A percentile compares a stretch with the other conserved stretches of the same genome.
phyloP scores from a whole-genome alignment of 805 yeast species.

The Starmerella khaoyaiensis region DNA sequence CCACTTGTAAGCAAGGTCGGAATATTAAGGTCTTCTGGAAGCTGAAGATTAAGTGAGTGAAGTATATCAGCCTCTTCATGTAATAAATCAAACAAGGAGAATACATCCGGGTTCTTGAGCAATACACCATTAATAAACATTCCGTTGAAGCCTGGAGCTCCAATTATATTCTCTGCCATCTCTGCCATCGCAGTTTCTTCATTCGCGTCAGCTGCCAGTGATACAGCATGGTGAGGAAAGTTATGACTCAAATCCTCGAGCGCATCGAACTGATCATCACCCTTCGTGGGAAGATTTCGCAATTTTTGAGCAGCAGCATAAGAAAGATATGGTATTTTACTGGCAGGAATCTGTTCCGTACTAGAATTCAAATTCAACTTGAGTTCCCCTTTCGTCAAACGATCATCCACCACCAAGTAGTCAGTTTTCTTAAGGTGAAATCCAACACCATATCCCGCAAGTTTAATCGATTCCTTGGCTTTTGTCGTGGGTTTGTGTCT shows the following conservation, averaged over 20 bases:
- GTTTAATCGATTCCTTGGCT: conserved; percentile 1
- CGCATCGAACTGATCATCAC: conserved; percentile 4
- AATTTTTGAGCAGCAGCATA: conserved; percentile 21
- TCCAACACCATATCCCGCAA: conserved; percentile 54
- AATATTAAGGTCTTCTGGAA: conserved; percentile 28
- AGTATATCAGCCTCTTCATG: conserved; percentile 30
- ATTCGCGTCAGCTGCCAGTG: conserved; percentile 27
- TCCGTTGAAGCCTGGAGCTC: conserved; percentile 24
- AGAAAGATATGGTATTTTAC: conserved; percentile 8
- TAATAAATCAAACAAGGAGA: conserved; percentile 28
- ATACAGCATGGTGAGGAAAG: conserved; percentile 42
- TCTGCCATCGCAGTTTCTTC: conserved; percentile 19
- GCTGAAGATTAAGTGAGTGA: conserved; percentile 24
- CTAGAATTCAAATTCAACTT: conserved; percentile 19
- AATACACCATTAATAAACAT: conserved; percentile 55
- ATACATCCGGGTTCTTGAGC: conserved; percentile 30
- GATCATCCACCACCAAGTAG: conserved; percentile 51
- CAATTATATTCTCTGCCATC: conserved; percentile 21
- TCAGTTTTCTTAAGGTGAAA: conserved; percentile 53
- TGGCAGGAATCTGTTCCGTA: conserved; percentile 11
- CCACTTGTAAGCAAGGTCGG: conserved; percentile 20
- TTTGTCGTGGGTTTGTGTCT: conserved; percentile 42
- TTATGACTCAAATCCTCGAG: conserved; percentile 31
- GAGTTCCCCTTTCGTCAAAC: conserved; percentile 22
- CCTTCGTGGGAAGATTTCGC: conserved; percentile 1